Percentiles rank a stretch among this genome's conserved stretches.
Conservation (phyloP, 2,329 filamentous ascomycete genomes). For the Huntiella moniliformis region DNA sequence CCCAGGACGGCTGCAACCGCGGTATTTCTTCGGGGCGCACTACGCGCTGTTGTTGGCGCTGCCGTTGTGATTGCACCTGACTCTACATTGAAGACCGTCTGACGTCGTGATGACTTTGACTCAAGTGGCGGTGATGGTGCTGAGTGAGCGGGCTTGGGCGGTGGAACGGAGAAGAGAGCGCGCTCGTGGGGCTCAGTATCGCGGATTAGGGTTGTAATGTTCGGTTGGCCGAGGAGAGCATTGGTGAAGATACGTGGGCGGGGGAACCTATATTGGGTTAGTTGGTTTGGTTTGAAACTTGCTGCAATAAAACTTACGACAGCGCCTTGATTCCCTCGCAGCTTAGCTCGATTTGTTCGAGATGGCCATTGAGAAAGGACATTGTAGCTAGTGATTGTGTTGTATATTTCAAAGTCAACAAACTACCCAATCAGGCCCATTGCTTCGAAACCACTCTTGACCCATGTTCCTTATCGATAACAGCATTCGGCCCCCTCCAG, state of each 20-base stretch:
- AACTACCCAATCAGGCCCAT: too few species aligned
- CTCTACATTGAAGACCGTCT: constrained; percentile 48
- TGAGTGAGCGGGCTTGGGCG: constrained; percentile 28
- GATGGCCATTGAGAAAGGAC: constrained; percentile 50
- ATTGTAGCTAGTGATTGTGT: constrained; percentile 24
- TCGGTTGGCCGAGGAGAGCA: constrained; percentile 67
- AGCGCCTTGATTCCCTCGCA: constrained; percentile 58
- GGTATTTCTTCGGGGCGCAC: constrained; percentile 48
- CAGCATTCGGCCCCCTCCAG: constrained; percentile 1
- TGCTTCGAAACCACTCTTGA: neutral
- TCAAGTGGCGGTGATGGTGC: constrained; percentile 19
- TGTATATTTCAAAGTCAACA: neutral
- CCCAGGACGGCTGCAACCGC: constrained; percentile 82
- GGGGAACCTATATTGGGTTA: constrained; percentile 45
- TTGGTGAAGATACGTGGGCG: constrained; percentile 91
- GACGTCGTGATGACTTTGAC: constrained; percentile 24
- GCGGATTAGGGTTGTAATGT: constrained; percentile 86
- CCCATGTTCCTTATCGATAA: constrained; percentile 6
- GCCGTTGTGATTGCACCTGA: constrained; percentile 40
- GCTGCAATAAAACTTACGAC: constrained; percentile 33
- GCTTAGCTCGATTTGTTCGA: constrained; percentile 62
- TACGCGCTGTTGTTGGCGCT: constrained; percentile 27
- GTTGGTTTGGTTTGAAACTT: neutral
- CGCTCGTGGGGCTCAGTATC: constrained; percentile 91
- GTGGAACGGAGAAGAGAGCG: constrained; percentile 81